phyloP scores from a whole-genome alignment of 768 basidiomycete genomes.

The Mrakia blollopis region DNA sequence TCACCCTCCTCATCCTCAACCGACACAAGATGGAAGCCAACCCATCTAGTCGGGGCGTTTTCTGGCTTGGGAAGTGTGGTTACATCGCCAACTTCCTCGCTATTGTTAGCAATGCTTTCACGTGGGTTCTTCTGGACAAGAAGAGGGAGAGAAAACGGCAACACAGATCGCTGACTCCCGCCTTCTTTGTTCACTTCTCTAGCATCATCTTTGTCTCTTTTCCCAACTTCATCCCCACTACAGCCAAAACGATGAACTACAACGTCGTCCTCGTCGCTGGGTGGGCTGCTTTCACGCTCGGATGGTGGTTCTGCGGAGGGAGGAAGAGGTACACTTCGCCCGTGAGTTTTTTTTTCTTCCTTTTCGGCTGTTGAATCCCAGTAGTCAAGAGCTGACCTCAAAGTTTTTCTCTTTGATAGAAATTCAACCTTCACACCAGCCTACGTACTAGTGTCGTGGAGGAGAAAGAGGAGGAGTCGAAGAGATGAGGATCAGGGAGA shows the following conservation, averaged over 20 bases:
- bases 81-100: neutral
- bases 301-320: neutral
- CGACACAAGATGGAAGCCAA: neutral
- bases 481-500: no score
- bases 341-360: neutral
- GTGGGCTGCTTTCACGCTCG: neutral
- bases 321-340: neutral
- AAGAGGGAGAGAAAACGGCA: no score
- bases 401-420: neutral
- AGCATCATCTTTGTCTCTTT: neutral
- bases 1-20: neutral
- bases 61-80: neutral
- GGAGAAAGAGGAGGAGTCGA: neutral
- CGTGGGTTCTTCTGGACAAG: neutral
- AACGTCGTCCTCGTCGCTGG: neutral
- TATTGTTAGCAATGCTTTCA: neutral
- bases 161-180: neutral
- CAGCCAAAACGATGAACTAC: neutral
- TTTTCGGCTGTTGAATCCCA: neutral
- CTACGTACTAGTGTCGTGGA: no score
- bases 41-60: neutral
- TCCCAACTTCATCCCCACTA: neutral
- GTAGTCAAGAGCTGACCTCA: neutral
- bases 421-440: neutral
- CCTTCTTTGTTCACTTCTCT: neutral